phyloP scores from a whole-genome alignment of 1,139 yeast species.

The Petasospora fabianii region DNA sequence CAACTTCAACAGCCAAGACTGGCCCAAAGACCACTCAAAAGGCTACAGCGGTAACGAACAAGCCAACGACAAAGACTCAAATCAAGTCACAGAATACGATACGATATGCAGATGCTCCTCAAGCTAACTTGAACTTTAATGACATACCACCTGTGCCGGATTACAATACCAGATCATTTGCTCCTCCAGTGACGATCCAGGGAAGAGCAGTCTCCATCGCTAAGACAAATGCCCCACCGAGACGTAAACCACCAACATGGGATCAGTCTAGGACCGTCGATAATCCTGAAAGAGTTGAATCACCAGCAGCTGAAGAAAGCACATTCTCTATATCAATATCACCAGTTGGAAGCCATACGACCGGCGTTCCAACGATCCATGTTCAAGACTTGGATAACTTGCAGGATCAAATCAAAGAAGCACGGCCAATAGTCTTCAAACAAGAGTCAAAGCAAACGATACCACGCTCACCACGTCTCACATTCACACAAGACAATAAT shows the following conservation, averaged over 20 bases:
- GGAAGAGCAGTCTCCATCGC: conserved; percentile 24
- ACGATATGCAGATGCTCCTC: conserved; percentile 10
- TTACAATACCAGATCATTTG: conserved; percentile 20
- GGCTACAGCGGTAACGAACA: neutral
- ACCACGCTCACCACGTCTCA: neutral
- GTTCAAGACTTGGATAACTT: neutral
- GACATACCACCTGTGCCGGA: conserved; percentile 27
- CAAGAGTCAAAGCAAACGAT: too few relatives aligned
- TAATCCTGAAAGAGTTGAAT: neutral
- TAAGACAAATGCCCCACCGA: conserved; percentile 16
- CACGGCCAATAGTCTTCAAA: conserved; percentile 3
- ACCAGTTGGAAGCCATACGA: neutral
- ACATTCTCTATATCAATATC: too few relatives aligned
- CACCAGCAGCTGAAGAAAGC: neutral
- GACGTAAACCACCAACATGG: conserved; percentile 24
- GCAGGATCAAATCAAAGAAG: conserved; percentile 3
- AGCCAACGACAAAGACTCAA: too few relatives aligned
- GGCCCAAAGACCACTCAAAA: neutral
- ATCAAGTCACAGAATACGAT: conserved; percentile 3
- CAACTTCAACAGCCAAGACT: conserved; percentile 1
- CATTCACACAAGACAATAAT: neutral
- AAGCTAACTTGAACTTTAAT: conserved; percentile 14
- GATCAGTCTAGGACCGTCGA: neutral
- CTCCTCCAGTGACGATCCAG: conserved; percentile 27
- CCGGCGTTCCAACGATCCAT: conserved; percentile 1